phyloP scores from a whole-genome alignment of 192 early-diverging fungal genomes.

The Backusella mclennaniae region DNA sequence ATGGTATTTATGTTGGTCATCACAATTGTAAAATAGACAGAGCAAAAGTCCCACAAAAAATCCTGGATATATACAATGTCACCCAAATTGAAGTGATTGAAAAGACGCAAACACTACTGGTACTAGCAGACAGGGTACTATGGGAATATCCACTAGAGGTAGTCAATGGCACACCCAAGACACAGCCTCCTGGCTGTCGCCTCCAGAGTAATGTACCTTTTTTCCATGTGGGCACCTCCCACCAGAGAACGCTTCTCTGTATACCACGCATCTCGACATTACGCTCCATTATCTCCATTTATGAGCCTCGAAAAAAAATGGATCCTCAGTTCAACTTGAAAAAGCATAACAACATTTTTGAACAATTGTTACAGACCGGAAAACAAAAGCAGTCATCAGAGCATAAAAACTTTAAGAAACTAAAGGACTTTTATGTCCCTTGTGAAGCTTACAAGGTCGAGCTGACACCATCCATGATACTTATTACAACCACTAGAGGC shows the following conservation, averaged over 20 bases:
- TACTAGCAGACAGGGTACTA: constrained; percentile 76
- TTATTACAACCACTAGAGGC: constrained; percentile 85
- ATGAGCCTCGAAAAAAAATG: constrained; percentile 50
- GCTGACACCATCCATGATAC: constrained; percentile 78
- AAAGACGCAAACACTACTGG: constrained; percentile 71
- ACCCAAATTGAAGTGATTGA: constrained; percentile 87
- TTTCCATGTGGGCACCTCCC: constrained; percentile 64
- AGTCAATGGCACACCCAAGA: constrained; percentile 28
- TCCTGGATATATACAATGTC: constrained; percentile 72
- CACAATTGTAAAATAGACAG: constrained; percentile 37
- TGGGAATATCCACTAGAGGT: constrained; percentile 54
- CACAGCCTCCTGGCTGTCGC: constrained; percentile 8
- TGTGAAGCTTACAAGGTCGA: constrained; percentile 82
- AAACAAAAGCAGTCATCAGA: constrained; percentile 37
- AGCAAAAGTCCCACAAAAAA: constrained; percentile 38
- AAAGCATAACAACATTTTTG: constrained; percentile 51
- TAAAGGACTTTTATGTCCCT: constrained; percentile 92
- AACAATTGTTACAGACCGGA: constrained; percentile 31
- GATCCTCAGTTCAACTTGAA: background rate
- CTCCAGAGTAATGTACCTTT: constrained; percentile 58
- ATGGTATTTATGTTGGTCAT: constrained; percentile 73
- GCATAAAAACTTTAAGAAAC: constrained; percentile 43
- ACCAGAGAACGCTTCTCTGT: constrained; percentile 56
- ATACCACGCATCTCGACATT: constrained; percentile 71
- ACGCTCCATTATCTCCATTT: constrained; percentile 72